Base-by-base conservation (phyloP, 2,329 filamentous ascomycete species). In the Fusarium piperis region DNA sequence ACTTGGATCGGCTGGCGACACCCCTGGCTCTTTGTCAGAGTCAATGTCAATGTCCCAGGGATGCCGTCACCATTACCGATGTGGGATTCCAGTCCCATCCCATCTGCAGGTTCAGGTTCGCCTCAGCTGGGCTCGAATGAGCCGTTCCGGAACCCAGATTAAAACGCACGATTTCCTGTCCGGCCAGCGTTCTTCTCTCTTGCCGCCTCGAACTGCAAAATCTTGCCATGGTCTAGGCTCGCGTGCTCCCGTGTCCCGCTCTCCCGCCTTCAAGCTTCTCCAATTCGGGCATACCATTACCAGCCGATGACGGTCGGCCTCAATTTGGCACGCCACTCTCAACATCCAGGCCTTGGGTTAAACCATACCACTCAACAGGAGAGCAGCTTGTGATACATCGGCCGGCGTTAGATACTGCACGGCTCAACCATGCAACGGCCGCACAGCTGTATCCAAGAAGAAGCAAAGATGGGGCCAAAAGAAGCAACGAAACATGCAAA, bases 1-100 rank as follows among this genome's bases (percentile, higher is more conserved):
- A 58, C 57, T 65, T 75, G 74, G 73, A 68, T 74, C 69, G 56
- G 57, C 65, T 69, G 28, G 52, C 48, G 41, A 58, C 23, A 58
- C 62, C 74, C 72, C 66, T 72, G 63, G 32, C 64, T 51, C 46
- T 59, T 35, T 58, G 41, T 62, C 33, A 39, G 44, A 39, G 52
- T 52, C 48, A 69, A 46, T 48, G 58, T 36, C 57, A 18, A 56
- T 23, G 30, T 48, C 51, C 51, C 67, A 65, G 62, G 56, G 59
- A 70, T 57, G 44, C 68, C 60, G 46, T 64, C 68, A 41, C 55
- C 57, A 55, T 67, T 63, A 51, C 58, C 65, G 59, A 52, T 48
- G 51, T 39, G 62, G 55, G 46, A 74, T 58, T 59, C 52, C 62
- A 62, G 64, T 36, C 57, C 52, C 41, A 55, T 36, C 57, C 52